Evolutionary conservation across 2,329 filamentous ascomycete genomes (phyloP).

Genomic region (Davidsoniella australis): DNA sequence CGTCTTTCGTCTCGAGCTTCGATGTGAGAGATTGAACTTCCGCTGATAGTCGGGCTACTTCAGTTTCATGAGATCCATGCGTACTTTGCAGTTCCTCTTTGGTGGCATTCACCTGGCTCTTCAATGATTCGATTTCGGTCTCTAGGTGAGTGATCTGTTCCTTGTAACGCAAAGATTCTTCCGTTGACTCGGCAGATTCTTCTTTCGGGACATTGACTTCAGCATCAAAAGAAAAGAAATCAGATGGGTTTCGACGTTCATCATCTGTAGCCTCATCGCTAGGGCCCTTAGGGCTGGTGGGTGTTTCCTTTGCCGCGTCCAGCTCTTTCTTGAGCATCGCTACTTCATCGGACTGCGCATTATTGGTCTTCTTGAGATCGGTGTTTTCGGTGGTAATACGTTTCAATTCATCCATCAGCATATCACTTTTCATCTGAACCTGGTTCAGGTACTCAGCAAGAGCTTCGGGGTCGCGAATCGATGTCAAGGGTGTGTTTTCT

Average conservation of each 20-base stretch:
- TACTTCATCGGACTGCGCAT: constrained; percentile 18
- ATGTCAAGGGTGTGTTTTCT: constrained; percentile 81
- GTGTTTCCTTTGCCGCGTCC: constrained; percentile 13
- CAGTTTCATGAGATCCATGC: too few relatives aligned
- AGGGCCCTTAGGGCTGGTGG: not conserved
- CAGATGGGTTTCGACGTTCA: constrained; percentile 22
- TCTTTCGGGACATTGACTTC: constrained; percentile 50
- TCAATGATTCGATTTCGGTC: too few relatives aligned
- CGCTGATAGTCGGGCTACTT: constrained; percentile 18
- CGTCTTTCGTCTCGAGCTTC: constrained; percentile 22
- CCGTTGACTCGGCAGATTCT: too few relatives aligned
- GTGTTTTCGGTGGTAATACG: constrained; percentile 70
- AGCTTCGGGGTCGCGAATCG: constrained; percentile 69
- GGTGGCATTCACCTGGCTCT: too few relatives aligned
- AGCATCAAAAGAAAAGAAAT: constrained; percentile 84
- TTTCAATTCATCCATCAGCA: constrained; percentile 89
- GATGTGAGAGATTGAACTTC: constrained; percentile 28
- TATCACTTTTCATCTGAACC: constrained; percentile 68
- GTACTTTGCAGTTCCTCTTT: too few relatives aligned
- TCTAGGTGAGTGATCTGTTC: too few relatives aligned
- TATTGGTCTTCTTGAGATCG: constrained; percentile 56
- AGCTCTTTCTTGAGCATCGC: constrained; percentile 36
- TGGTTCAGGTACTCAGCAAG: constrained; percentile 84
- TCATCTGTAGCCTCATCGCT: constrained; percentile 19
- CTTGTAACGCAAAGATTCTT: too few relatives aligned